These are phyloP conservation scores for Amphirosellinia nigrospora DNA, from an alignment of 495 filamentous ascomycete genomes.

Conservation along the genomic window DNA sequence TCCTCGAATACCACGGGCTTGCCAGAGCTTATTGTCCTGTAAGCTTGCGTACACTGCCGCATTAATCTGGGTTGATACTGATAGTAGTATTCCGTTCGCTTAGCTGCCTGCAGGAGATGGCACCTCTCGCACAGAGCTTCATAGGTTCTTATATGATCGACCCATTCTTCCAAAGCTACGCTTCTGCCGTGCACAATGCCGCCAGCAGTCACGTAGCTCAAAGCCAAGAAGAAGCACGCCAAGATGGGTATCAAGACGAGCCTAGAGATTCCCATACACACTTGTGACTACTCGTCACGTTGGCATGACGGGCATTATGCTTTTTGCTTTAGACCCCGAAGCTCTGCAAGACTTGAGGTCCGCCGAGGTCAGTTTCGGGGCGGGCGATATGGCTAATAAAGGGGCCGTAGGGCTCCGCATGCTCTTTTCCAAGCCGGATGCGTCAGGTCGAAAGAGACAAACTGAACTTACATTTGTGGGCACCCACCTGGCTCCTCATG, in stretches of 20 bases:
- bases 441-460: slow-evolving; percentile 23
- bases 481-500: slow-evolving; percentile 89
- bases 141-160: slow-evolving; percentile 82
- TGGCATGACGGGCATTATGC: slow-evolving; percentile 87
- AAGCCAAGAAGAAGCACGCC: background rate
- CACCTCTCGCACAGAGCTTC: slow-evolving; percentile 81
- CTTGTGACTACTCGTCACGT: slow-evolving; percentile 67
- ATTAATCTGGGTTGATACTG: slow-evolving; percentile 31
- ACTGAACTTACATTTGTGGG: slow-evolving; percentile 81
- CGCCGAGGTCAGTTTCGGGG: slow-evolving; percentile 79
- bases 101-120: slow-evolving; percentile 87
- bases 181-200: slow-evolving; percentile 71
- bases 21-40: slow-evolving; percentile 74
- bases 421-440: slow-evolving; percentile 52
- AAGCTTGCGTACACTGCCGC: slow-evolving; percentile 24
- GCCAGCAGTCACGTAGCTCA: slow-evolving; percentile 41
- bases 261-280: slow-evolving; percentile 49
- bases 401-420: slow-evolving; percentile 84
- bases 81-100: slow-evolving; percentile 14
- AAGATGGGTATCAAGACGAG: slow-evolving; percentile 5
- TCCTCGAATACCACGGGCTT: slow-evolving; percentile 52
- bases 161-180: slow-evolving; percentile 74
- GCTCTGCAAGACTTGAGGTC: slow-evolving; percentile 66
- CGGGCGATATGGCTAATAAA: slow-evolving; percentile 92
- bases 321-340: slow-evolving; percentile 69